Evolutionary conservation across 176 grass and related monocot species (phyloP).

Genomic region (Ananas comosus): DNA sequence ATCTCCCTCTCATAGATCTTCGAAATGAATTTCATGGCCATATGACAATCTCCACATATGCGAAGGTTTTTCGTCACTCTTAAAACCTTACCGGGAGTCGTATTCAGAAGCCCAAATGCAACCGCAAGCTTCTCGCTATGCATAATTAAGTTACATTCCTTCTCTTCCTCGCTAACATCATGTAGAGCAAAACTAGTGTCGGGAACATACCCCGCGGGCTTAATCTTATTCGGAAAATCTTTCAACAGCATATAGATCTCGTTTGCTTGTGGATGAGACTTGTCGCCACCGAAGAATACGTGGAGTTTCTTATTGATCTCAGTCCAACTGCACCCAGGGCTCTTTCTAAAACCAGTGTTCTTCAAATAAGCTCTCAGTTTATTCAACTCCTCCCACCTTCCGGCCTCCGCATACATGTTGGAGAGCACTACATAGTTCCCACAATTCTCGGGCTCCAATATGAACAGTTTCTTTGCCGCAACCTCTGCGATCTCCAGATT

Average conservation of each 20-base stretch:
- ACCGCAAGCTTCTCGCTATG: conserved; percentile 12
- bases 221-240: conserved; percentile 11
- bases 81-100: background rate
- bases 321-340: background rate
- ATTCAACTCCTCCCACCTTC: conserved; percentile 21
- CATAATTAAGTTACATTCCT: conserved; percentile 1
- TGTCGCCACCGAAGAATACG: conserved; percentile 2
- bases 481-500: conserved; percentile 18
- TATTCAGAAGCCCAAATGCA: conserved; percentile 8
- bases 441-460: conserved; percentile 17
- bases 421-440: conserved; percentile 19
- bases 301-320: conserved; percentile 9
- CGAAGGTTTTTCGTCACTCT: conserved; percentile 12
- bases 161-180: conserved; percentile 11
- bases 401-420: conserved; percentile 20
- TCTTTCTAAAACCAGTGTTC: conserved; percentile 1
- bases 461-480: conserved; percentile 17
- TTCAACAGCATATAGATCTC: conserved; percentile 5
- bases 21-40: conserved; percentile 10
- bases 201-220: conserved; percentile 3
- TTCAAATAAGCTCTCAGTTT: conserved; percentile 11
- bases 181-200: conserved; percentile 14
- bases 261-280: conserved; percentile 5
- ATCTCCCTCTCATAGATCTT: conserved; percentile 10
- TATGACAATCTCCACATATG: conserved; percentile 7